Evolutionary conservation across 2,329 filamentous ascomycete species (phyloP), one percentile per base, ranked within the genome.

Genomic region (Hymenoscyphus infarciens): DNA sequence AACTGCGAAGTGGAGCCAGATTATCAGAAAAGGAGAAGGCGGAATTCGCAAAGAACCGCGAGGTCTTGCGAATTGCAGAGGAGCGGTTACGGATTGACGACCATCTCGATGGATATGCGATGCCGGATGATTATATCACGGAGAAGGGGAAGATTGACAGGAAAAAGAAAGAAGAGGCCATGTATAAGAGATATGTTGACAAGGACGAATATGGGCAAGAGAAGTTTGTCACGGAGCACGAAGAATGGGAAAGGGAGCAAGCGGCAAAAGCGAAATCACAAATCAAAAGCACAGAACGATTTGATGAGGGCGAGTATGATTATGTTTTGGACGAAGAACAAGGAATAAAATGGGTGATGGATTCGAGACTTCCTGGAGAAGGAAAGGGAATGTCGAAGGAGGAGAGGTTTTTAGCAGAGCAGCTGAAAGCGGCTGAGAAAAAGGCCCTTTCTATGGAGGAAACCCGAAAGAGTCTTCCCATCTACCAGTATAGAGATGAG

Each of bases 161-260:
- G 69, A 92, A 90, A 74, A 90, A 90, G 74, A 98, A 98, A 74
- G 86, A 95, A 66, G 91, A 96, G 27, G 91, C 91, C 0, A 82
- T 99, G 11, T 97, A 96, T 77, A 93, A 92, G 74, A 86, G 93
- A 58, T 94, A 97, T 69, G 88, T 97, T 3, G 93, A 97, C 66
- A 84, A 85, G 64, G 92, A 96, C 70, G 91, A 96, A 70, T 88
- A 88, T 70, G 93, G 93, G 4, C 88, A 95, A 67, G 94, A 97
- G 74, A 89, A 88, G 70, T 96, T 92, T 70, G 86, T 97, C 63
- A 97, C 92, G 0, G 95, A 99, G 74, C 90, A 97, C 67, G 93
- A 99, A 66, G 91, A 97, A 72, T 99, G 94, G 94, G 95, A 99
- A 74, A 81, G 86, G 63, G 94, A 98, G 73, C 94, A 98, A 77